Conservation (phyloP, 2,329 filamentous ascomycete genomes). For the Aspergillus niger region DNA sequence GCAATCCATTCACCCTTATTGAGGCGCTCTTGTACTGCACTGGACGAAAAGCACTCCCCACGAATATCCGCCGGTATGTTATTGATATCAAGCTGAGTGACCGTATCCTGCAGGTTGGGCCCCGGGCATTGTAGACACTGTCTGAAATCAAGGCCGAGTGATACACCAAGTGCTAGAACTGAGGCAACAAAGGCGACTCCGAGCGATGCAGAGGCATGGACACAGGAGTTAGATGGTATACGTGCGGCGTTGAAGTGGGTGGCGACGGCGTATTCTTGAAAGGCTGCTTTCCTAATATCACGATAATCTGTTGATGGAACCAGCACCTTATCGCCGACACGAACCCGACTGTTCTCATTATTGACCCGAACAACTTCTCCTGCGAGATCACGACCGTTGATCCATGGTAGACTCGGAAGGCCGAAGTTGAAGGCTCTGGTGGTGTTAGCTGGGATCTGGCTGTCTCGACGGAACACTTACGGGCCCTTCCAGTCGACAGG, state of each 20-base stretch:
- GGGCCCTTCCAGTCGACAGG: conserved; percentile 76
- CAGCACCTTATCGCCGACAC: conserved; percentile 59
- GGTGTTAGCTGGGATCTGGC: not conserved
- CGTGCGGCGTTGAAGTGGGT: conserved; percentile 66
- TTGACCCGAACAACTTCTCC: conserved; percentile 60
- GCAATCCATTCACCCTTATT: conserved; percentile 67
- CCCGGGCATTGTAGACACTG: conserved; percentile 46
- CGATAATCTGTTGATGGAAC: conserved; percentile 75
- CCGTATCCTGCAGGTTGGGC: conserved; percentile 59
- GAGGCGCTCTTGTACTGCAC: conserved; percentile 56
- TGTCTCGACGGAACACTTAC: conserved; percentile 48
- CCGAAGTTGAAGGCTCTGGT: conserved; percentile 69
- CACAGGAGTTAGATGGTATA: conserved; percentile 57
- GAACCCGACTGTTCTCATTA: conserved; percentile 51
- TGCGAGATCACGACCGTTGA: conserved; percentile 70
- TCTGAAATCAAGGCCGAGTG: conserved; percentile 67
- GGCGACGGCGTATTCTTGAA: conserved; percentile 68
- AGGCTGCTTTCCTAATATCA: conserved; percentile 70
- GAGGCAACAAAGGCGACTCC: conserved; percentile 74
- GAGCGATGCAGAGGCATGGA: conserved; percentile 62
- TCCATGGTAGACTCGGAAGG: conserved; percentile 67
- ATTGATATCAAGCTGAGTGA: conserved; percentile 51
- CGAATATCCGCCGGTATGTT: conserved; percentile 62
- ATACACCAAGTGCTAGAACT: conserved; percentile 66
- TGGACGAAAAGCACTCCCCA: conserved; percentile 62